Percentiles rank a stretch among this genome's conserved stretches.
Conservation (phyloP, 345 rosid species). For the Limnanthes douglasii region DNA sequence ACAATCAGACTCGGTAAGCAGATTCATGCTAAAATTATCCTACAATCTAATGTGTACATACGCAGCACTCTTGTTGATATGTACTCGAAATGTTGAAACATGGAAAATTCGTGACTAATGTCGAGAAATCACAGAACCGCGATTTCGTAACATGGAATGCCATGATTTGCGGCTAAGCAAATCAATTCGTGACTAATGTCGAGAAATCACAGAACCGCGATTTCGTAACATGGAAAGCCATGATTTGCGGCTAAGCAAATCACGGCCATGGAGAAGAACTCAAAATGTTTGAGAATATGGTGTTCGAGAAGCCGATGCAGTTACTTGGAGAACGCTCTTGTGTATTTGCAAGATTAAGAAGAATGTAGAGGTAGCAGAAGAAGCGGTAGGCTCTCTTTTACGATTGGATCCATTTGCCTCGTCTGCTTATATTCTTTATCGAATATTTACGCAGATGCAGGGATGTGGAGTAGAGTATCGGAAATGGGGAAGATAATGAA, state of each 20-base stretch:
- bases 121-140: slow-evolving; percentile 45
- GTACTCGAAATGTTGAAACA: slow-evolving; percentile 91
- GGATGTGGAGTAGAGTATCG: slow-evolving; percentile 77
- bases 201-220: too few species aligned
- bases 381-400: slow-evolving; percentile 39
- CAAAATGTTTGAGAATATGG: slow-evolving; percentile 45
- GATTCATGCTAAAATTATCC: slow-evolving; percentile 62
- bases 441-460: slow-evolving; percentile 69
- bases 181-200: too few species aligned
- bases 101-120: slow-evolving; percentile 47
- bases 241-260: too few species aligned
- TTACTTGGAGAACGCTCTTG: slow-evolving; percentile 77
- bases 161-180: slow-evolving; percentile 78
- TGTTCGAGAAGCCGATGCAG: slow-evolving; percentile 42
- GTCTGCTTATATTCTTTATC: slow-evolving; percentile 69
- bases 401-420: slow-evolving; percentile 61
- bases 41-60: slow-evolving; percentile 62
- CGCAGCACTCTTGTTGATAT: slow-evolving; percentile 88
- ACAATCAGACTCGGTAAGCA: slow-evolving; percentile 71
- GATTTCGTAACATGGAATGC: slow-evolving; percentile 93
- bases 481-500: slow-evolving; percentile 55
- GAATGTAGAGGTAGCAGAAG: slow-evolving; percentile 65
- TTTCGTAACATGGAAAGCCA: too few species aligned
- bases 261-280: slow-evolving; percentile 83
- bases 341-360: slow-evolving; percentile 61